Base-by-base conservation (phyloP, 352 stramenopile species). In the Phytophthora macrochlamydospora region DNA sequence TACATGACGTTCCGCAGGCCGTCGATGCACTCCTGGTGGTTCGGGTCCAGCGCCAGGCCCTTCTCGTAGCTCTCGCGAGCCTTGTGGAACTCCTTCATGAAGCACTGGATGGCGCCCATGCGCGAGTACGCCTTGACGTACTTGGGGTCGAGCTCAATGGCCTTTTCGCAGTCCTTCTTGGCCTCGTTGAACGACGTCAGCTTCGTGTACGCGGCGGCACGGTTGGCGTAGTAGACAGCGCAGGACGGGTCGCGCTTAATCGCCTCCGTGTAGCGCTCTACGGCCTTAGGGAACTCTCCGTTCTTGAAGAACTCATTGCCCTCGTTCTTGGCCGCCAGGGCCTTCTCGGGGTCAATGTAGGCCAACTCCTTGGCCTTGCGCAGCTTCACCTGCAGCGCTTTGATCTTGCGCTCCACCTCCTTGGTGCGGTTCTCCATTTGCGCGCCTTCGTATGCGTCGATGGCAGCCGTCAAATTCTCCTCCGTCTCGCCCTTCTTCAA, bases 81-180 rank as follows among this genome's bases (percentile, higher is more conserved):
- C 81, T 99, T 99, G 91, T 99, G 97, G 83, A 98, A 98, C 67
- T 99, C 97, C 85, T 99, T 99, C 89, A 99, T 98, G 65, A 99
- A 97, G 65, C 99, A 97, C 82, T 99, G 96, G 74, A 99, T 99
- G 60, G 99, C 98, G 18, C 97, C 98, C 71, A 99, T 98, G 42
- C 98, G 96, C 30, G 92, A 96, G 85, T 98, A 99, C 11, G 97
- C 97, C 85, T 99, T 99, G 43, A 99, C 97, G 75, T 99, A 99
- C 73, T 98, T 99, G 4, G 94, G 94, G 79, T 99, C 98, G 14
- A 99, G 73, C 59, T 98, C 96, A 18, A 99, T 77, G 9, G 98
- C 98, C 79, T 99, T 99, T 76, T 99, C 96, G 64, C 98, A 98
- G 66, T 96, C 89, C 65, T 89, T 87, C 78, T 97, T 97, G 46